Conservation (phyloP, 805 yeast genomes). For the Pichia nakasei region DNA sequence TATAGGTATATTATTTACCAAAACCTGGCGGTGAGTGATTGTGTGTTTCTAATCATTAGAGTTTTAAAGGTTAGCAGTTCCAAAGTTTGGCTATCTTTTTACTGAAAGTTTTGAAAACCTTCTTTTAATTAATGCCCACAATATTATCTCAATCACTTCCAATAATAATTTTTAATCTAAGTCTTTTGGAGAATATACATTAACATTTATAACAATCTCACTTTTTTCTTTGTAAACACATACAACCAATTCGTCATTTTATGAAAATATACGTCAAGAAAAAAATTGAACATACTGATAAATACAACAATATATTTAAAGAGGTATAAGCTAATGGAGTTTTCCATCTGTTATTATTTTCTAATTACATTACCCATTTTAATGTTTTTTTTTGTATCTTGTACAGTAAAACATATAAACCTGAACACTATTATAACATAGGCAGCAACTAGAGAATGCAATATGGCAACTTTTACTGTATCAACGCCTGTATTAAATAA, state of each 20-base stretch:
- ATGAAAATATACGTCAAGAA: constrained; percentile 37
- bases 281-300: constrained; percentile 18
- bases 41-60: constrained; percentile 56
- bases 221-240: constrained; percentile 61
- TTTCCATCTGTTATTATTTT: constrained; percentile 48
- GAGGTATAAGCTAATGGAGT: constrained; percentile 36
- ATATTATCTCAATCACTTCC: constrained; percentile 31
- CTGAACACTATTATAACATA: constrained; percentile 43
- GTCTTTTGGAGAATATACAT: constrained; percentile 40
- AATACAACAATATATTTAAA: constrained; percentile 24
- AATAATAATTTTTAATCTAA: constrained; percentile 24
- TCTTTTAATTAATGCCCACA: constrained; percentile 35
- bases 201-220: no score
- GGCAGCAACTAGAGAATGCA: constrained; percentile 46
- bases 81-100: constrained; percentile 26
- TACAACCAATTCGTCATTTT: constrained; percentile 51
- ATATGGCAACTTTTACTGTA: constrained; percentile 55
- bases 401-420: constrained; percentile 56
- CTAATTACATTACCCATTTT: constrained; percentile 56
- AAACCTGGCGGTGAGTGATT: constrained; percentile 48
- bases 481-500: constrained; percentile 47
- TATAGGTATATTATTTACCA: constrained; percentile 52
- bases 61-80: constrained; percentile 16
- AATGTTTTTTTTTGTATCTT: constrained; percentile 44
- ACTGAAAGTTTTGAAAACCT: constrained; percentile 37